Conservation (phyloP, 345 rosid species). For the Euphorbia peplus region DNA sequence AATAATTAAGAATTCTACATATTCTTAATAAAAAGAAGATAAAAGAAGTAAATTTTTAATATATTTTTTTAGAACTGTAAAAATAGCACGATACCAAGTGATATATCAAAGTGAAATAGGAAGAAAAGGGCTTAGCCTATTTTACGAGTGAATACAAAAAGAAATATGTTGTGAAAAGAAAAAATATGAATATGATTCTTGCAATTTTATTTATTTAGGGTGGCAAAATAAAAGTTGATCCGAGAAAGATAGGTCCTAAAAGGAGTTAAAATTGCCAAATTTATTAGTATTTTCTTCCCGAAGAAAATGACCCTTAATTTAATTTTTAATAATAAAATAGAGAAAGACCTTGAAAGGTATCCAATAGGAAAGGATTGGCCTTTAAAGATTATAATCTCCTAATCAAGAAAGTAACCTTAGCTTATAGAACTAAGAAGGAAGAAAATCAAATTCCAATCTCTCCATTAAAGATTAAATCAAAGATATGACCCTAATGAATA, state of each 20-base stretch:
- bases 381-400: slow-evolving; percentile 18
- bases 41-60: no score
- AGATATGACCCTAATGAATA: slow-evolving; percentile 11
- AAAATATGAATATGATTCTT: not conserved
- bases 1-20: no score
- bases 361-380: slow-evolving; percentile 16
- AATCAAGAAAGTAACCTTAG: slow-evolving; percentile 18
- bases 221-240: not conserved
- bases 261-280: slow-evolving; percentile 26
- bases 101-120: no score
- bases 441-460: slow-evolving; percentile 1
- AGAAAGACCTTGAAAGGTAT: not conserved
- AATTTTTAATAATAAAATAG: not conserved
- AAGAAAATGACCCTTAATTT: slow-evolving; percentile 25
- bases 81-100: no score
- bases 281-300: slow-evolving; percentile 27
- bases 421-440: slow-evolving; percentile 13
- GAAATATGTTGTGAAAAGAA: no score
- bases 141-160: no score
- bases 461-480: slow-evolving; percentile 4
- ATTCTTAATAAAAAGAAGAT: no score
- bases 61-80: no score
- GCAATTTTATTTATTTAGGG: not conserved
- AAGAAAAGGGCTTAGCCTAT: no score
- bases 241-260: not conserved